Conservation (phyloP, 345 rosid genomes). For the Geranium rotundifolium region DNA sequence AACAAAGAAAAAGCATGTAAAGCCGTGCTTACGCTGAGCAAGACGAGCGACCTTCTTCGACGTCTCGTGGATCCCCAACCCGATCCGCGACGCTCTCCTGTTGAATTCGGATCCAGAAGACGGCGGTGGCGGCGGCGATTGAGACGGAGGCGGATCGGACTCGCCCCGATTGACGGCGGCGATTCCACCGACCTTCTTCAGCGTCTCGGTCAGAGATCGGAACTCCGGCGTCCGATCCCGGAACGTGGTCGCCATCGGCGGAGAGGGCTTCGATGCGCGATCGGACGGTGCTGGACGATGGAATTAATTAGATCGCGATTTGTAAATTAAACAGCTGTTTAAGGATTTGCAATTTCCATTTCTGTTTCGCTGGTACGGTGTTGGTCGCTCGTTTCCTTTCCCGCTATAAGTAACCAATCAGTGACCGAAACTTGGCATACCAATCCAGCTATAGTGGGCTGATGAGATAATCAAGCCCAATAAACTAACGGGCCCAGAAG, state of each 20-base stretch:
- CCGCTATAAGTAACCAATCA: not conserved
- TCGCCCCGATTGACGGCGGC: constrained; percentile 16
- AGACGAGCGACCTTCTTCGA: constrained; percentile 63
- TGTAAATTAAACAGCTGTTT: too few relatives aligned
- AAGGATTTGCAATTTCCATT: too few relatives aligned
- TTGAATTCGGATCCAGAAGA: constrained; percentile 78
- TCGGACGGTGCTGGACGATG: not conserved
- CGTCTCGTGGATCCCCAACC: constrained; percentile 54
- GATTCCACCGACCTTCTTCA: constrained; percentile 57
- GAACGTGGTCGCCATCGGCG: constrained; percentile 40
- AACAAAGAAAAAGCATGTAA: not conserved
- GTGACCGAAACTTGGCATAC: not conserved
- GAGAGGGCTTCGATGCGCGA: not conserved
- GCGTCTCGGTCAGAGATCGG: constrained; percentile 50
- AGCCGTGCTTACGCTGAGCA: constrained; percentile 36
- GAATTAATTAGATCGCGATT: not conserved
- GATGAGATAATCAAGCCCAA: too few relatives aligned
- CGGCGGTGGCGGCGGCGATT: constrained; percentile 18
- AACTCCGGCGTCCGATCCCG: constrained; percentile 86
- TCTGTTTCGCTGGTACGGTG: not conserved
- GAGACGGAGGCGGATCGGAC: constrained; percentile 10
- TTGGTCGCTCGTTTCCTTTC: not conserved
- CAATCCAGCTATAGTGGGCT: too few relatives aligned
- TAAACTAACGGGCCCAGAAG: too few relatives aligned
- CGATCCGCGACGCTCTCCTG: constrained; percentile 58